Evolutionary conservation across 306 rosid genomes (phyloP).

Genomic region (Acacia acuminata): DNA sequence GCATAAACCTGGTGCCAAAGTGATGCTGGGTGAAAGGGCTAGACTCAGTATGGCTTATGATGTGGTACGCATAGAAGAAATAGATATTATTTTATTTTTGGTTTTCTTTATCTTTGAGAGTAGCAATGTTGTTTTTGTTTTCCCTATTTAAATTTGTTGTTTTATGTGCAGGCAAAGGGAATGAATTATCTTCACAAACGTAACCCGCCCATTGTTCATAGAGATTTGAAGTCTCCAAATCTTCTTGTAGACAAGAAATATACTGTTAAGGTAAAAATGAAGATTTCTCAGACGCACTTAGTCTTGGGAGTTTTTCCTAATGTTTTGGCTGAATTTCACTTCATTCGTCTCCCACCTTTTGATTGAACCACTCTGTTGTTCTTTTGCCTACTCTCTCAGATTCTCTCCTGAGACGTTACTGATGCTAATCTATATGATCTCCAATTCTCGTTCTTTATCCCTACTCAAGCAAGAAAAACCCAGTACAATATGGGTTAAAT

Average conservation of each 20-base stretch:
- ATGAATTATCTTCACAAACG: conserved; percentile 92
- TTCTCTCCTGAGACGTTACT: conserved; percentile 1
- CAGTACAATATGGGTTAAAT: not conserved
- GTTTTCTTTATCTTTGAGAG: not conserved
- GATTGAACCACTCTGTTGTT: not conserved
- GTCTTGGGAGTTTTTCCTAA: not conserved
- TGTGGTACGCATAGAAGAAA: conserved; percentile 53
- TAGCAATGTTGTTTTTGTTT: not conserved
- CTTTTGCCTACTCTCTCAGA: conserved; percentile 5
- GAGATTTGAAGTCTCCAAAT: conserved; percentile 89
- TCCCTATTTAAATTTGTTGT: conserved; percentile 19
- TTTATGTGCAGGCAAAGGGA: conserved; percentile 75
- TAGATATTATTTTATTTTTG: conserved; percentile 2
- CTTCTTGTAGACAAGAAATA: conserved; percentile 89
- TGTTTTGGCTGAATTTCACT: not conserved
- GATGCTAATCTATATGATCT: not conserved
- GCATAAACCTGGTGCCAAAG: conserved; percentile 71
- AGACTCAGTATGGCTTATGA: conserved; percentile 81
- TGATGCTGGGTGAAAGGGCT: conserved; percentile 76
- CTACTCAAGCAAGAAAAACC: not conserved
- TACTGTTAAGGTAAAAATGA: conserved; percentile 68
- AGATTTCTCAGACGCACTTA: not conserved
- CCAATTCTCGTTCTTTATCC: not conserved
- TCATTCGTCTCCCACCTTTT: not conserved
- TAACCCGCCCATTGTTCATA: conserved; percentile 88